These are phyloP conservation scores for Xylogone sp. DNA, from an alignment of 2,329 filamentous ascomycete species.

Conservation along the genomic window DNA sequence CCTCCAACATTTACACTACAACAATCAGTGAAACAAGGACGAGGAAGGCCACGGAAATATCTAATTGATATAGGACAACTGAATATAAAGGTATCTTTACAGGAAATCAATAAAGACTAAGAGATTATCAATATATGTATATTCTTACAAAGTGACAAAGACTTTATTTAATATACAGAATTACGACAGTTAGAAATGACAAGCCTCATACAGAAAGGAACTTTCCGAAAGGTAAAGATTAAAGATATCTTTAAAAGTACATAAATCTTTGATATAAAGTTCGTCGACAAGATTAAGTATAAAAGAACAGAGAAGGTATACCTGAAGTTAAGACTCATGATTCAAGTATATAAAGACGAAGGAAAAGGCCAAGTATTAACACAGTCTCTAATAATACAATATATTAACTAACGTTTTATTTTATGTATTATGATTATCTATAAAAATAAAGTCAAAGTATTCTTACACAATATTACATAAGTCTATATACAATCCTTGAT, in stretches of 20 bases:
- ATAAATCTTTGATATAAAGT: background rate
- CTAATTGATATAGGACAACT: background rate
- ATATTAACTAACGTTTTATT: constrained; percentile 7
- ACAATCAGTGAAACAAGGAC: background rate
- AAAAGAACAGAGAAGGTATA: background rate
- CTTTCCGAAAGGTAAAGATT: background rate
- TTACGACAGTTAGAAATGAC: background rate
- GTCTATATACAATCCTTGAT: constrained; percentile 8
- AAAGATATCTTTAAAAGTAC: background rate
- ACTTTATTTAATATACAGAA: background rate
- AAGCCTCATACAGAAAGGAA: background rate
- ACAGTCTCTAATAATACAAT: constrained; percentile 10
- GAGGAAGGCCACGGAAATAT: background rate
- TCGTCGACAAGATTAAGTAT: constrained; percentile 7
- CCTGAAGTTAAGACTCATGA: constrained; percentile 4
- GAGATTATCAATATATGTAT: background rate
- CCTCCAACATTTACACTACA: no score
- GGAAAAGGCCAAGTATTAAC: constrained; percentile 8
- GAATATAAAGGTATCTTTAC: background rate
- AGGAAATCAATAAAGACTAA: background rate
- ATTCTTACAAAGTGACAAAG: background rate
- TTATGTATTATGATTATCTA: constrained; percentile 6
- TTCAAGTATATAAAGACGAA: constrained; percentile 10
- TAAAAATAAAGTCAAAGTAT: background rate
- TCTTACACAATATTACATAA: constrained; percentile 8